These are phyloP conservation scores for Chlorociboria aeruginascens DNA, from an alignment of 495 filamentous ascomycete genomes.

Conservation along the genomic window DNA sequence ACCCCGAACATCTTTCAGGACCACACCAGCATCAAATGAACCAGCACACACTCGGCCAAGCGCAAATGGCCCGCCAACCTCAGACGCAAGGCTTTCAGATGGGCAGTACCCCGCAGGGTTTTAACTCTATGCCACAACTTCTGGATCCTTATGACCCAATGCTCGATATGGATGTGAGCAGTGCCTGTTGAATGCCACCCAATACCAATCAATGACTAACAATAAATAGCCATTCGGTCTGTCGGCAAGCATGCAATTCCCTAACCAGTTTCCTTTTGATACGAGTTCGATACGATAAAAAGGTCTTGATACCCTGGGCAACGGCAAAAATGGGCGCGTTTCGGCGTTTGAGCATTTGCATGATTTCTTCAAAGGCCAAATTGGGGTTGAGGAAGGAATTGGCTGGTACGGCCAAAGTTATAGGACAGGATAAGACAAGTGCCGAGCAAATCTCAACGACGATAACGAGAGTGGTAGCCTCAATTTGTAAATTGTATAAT, in stretches of 20 bases:
- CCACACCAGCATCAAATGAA: conserved; percentile 21
- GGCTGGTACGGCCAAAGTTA: no score
- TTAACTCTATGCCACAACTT: conserved; percentile 39
- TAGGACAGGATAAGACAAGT: no score
- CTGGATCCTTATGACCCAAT: conserved; percentile 73
- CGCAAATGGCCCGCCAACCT: conserved; percentile 10
- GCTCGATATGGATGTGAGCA: conserved; percentile 56
- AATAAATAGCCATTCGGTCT: conserved; percentile 56
- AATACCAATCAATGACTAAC: no score
- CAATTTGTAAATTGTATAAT: no score
- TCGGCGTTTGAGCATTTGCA: no score
- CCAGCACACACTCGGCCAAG: conserved; percentile 5
- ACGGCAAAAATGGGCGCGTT: not conserved
- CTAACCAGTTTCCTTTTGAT: conserved; percentile 77
- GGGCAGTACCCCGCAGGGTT: conserved; percentile 19
- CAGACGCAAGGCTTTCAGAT: conserved; percentile 5
- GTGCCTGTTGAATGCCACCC: no score
- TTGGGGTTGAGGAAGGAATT: no score
- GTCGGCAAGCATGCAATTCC: conserved; percentile 88
- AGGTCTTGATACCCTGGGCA: conserved; percentile 16
- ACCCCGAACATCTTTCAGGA: conserved; percentile 41
- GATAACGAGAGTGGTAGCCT: no score
- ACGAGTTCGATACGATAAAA: conserved; percentile 43
- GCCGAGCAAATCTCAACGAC: no score
- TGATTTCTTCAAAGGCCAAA: no score